Evolutionary conservation across 257 asterid species (phyloP), one percentile per base, ranked within the genome.

Genomic region (Knoxia roxburghii): DNA sequence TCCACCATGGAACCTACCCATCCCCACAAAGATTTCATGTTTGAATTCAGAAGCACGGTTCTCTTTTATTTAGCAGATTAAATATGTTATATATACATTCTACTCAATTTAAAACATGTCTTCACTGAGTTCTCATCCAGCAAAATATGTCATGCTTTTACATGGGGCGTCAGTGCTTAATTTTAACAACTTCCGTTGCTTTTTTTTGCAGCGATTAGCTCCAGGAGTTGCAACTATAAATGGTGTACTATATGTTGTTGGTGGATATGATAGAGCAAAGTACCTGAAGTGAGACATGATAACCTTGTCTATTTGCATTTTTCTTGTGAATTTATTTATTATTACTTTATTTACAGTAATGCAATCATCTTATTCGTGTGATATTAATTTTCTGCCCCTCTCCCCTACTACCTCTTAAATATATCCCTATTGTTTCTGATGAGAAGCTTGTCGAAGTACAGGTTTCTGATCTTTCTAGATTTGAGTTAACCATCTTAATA

Each of bases 191-290:
- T 64, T 58, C 35, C 56, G 51, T 57, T 69, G 64, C 6, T n/a
- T n/a, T 33, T 3, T 29, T 55, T 24, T 73, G 69, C 80, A 86
- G 96, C 87, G 94, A 66, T 77, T 75, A 72, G 75, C 83, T 58
- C 80, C 85, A 39, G 87, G 86, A 24, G 86, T 87, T 27, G 76
- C 78, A 69, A 78, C 77, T 39, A 70, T 82, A 52, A 76, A 84
- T 62, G 88, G 86, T 61, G 81, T 86, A 29, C 50, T 90, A 57
- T 87, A 87, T 68, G 95, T 81, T 61, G 71, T 73, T 71, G 95
- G 97, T 60, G 95, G 97, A 35, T 86, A 61, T 68, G 81, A 87
- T 73, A 94, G 94, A 73, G 71, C 29, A 39, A 60, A 78, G 63
- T 86, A 84, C 75, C 61, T 81, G 73, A 86, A 84, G 96, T 83